Conservation (phyloP, 768 basidiomycete genomes). For the Amanita rubescens region DNA sequence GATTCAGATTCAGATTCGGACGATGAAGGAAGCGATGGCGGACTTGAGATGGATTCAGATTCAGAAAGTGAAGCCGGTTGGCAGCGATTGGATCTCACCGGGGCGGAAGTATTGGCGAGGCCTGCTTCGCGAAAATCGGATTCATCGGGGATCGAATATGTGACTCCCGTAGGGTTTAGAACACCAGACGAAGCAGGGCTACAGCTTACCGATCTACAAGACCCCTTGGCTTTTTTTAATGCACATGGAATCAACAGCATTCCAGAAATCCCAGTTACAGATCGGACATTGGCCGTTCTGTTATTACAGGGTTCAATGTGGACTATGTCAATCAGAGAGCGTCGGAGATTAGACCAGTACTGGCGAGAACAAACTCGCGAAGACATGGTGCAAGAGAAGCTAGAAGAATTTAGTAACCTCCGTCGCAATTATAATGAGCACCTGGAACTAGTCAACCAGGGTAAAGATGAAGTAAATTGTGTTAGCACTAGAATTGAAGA, state of each 20-base stretch:
- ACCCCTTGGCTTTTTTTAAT: slow-evolving; percentile 26
- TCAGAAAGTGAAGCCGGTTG: slow-evolving; percentile 6
- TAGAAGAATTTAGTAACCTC: slow-evolving; percentile 37
- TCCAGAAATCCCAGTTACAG: slow-evolving; percentile 29
- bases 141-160: neutral
- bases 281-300: slow-evolving; percentile 32
- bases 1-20: neutral
- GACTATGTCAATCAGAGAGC: slow-evolving; percentile 45
- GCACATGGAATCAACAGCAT: slow-evolving; percentile 25
- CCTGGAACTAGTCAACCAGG: slow-evolving; percentile 33
- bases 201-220: neutral
- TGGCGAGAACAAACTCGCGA: slow-evolving; percentile 42
- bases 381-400: slow-evolving; percentile 14
- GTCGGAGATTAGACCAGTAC: slow-evolving; percentile 31
- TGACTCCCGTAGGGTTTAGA: neutral
- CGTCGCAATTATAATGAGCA: slow-evolving; percentile 22
- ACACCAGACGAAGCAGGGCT: neutral
- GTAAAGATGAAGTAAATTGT: slow-evolving; percentile 46
- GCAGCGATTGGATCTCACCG: slow-evolving; percentile 2
- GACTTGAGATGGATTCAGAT: slow-evolving; percentile 3
- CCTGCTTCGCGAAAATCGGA: neutral
- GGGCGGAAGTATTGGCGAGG: neutral
- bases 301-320: slow-evolving; percentile 37
- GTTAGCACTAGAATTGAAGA: neutral
- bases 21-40: neutral